Conservation (phyloP, 768 basidiomycete species). For the Termitomyces sp. region DNA sequence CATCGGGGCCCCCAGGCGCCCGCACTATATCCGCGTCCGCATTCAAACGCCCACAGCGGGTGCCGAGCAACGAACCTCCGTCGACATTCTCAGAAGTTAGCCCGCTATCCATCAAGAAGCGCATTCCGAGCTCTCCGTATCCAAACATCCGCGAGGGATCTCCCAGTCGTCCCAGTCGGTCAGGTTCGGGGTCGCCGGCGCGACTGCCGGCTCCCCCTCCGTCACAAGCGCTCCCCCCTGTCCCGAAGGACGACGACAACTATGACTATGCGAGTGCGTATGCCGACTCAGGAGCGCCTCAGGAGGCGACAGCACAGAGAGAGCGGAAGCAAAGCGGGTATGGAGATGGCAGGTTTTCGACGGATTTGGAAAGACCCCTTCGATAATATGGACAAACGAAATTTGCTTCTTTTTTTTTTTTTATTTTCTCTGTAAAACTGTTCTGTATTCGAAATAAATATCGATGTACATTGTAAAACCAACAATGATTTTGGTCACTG, state of each 20-base stretch:
- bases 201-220: slow-evolving; percentile 12
- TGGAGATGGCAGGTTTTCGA: slow-evolving; percentile 38
- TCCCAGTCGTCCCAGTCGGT: slow-evolving; percentile 8
- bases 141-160: slow-evolving; percentile 14
- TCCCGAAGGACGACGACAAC: slow-evolving; percentile 33
- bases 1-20: slow-evolving; percentile 26
- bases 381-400: not conserved
- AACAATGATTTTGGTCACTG: not conserved
- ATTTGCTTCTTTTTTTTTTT: not conserved
- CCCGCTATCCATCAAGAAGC: slow-evolving; percentile 45
- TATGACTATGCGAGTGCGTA: slow-evolving; percentile 62
- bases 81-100: slow-evolving; percentile 36
- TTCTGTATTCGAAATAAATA: not conserved
- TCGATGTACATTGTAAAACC: not conserved
- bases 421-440: not conserved
- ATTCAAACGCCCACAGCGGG: slow-evolving; percentile 51
- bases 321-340: slow-evolving; percentile 21
- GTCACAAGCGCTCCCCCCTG: slow-evolving; percentile 8
- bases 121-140: slow-evolving; percentile 41
- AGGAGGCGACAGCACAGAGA: not conserved
- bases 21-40: slow-evolving; percentile 75
- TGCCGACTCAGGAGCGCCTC: slow-evolving; percentile 18
- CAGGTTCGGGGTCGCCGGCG: slow-evolving; percentile 12
- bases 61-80: slow-evolving; percentile 18
- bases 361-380: slow-evolving; percentile 30